Base-by-base conservation (phyloP, 148 eudicot genomes). In the Beta vulgaris region DNA sequence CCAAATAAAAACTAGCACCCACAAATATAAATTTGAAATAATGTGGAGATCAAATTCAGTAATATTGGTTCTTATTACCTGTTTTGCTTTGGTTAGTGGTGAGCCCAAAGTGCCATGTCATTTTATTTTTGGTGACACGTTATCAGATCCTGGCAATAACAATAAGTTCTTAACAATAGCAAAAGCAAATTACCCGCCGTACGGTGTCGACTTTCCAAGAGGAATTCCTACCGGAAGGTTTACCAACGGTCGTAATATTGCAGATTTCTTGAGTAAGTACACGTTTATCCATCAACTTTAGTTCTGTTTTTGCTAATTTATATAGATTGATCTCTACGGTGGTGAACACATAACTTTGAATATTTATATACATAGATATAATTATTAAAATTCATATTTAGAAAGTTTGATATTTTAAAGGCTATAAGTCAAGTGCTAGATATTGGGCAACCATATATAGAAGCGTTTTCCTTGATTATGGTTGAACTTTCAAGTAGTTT, bases 51-150 rank as follows among this genome's bases (percentile, higher is more conserved):
- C n/a, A n/a, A 3, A 18, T 32, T 23, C 29, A 34, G 42, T 14
- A 25, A 31, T 60, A 2, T 6, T 64, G 0, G 35, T 66, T 19
- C 2, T 78, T 7, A 2, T 73, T n/a, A 15, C 16, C 6, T 39
- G 36, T 34, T 25, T 6, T 19, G 35, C n/a, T 73, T 23, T 58
- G 62, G 81, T 57, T 31, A 32, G 34, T 29, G 40, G 81, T 54
- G 71, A 64, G n/a, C 67, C 57, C 0, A 51, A 65, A 66, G 81
- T 78, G 39, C 77, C 81, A 29, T 78, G 81, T 66, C 28, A 54
- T 18, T 73, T 78, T 26, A 73, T 73, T 11, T 78, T 78, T 43
- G 81, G 81, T 0, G 81, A 78, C 21, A 65, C 81, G 1, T 72
- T 72, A 37, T 72, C 51, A 7, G 77, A 73, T 53, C 4, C 55